Evolutionary conservation across 108 stramenopile genomes (phyloP).

Genomic region (Cylindrotheca closterium): DNA sequence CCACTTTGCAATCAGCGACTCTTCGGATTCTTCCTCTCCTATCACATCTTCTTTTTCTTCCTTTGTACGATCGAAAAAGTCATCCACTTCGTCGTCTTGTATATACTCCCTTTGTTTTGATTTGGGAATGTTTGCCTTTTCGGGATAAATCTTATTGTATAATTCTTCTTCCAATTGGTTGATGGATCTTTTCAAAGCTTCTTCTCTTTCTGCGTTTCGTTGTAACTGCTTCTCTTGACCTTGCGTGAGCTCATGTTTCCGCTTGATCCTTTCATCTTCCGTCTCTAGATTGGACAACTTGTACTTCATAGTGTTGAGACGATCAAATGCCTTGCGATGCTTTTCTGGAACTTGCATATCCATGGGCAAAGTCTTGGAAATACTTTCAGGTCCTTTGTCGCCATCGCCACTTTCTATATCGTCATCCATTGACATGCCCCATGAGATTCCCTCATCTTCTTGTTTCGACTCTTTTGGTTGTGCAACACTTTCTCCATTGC

Average conservation of each 20-base stretch:
- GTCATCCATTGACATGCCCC: conserved; percentile 48
- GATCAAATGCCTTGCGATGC: conserved; percentile 52
- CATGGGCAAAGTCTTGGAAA: conserved; percentile 15
- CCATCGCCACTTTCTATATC: conserved; percentile 6
- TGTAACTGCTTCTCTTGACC: conserved; percentile 69
- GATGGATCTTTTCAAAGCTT: conserved; percentile 37
- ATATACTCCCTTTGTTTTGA: not conserved
- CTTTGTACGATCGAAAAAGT: conserved; percentile 59
- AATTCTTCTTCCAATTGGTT: conserved; percentile 40
- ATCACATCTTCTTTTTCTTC: not conserved
- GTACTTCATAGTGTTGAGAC: conserved; percentile 41
- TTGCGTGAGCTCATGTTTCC: conserved; percentile 63
- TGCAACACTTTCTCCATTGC: not conserved
- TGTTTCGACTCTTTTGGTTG: conserved; percentile 8
- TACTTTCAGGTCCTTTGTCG: conserved; percentile 5
- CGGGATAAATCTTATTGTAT: conserved; percentile 30
- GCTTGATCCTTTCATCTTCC: conserved; percentile 63
- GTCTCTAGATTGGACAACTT: conserved; percentile 63
- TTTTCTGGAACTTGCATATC: conserved; percentile 51
- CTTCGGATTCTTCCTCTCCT: conserved; percentile 40
- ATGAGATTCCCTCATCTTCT: conserved; percentile 31
- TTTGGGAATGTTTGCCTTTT: not conserved
- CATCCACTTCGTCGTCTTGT: conserved; percentile 57
- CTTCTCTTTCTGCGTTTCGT: conserved; percentile 47
- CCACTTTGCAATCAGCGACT: conserved; percentile 36